Evolutionary conservation across 2,329 filamentous ascomycete species (phyloP).

Genomic region (Penicillium concentricum): DNA sequence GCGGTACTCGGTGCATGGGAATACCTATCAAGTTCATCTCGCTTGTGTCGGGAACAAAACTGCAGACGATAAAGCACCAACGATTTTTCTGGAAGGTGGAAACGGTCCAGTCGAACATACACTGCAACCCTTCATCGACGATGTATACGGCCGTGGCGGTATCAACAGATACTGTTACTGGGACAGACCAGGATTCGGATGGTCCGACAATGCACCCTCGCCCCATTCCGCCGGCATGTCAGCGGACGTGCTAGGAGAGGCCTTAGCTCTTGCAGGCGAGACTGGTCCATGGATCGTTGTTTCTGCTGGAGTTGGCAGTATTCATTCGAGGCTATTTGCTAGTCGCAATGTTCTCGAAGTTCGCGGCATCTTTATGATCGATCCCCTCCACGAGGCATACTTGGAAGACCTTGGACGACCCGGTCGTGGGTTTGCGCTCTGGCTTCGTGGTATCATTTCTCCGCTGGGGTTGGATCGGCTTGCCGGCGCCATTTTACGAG

Average conservation of each 20-base stretch:
- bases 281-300: conserved; percentile 85
- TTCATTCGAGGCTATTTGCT: conserved; percentile 89
- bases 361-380: conserved; percentile 77
- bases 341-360: conserved; percentile 75
- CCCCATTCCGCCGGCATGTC: conserved; percentile 91
- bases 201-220: conserved; percentile 88
- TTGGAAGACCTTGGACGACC: conserved; percentile 65
- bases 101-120: conserved; percentile 75
- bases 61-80: conserved; percentile 63
- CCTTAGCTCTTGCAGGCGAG: conserved; percentile 75
- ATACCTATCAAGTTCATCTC: conserved; percentile 84
- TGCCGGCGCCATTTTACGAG: conserved; percentile 75
- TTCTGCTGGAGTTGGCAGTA: conserved; percentile 79
- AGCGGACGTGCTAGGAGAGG: conserved; percentile 84
- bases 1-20: conserved; percentile 74
- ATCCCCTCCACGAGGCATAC: conserved; percentile 85
- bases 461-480: conserved; percentile 83
- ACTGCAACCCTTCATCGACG: conserved; percentile 76
- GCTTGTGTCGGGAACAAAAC: conserved; percentile 74
- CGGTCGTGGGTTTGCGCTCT: conserved; percentile 75
- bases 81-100: conserved; percentile 81
- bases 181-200: conserved; percentile 85
- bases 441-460: conserved; percentile 80
- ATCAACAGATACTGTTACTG: conserved; percentile 92
- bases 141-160: conserved; percentile 72